A percentile compares a stretch with the other conserved stretches of the same genome.
phyloP scores from a whole-genome alignment of 202 grass and related monocot species.

The Setaria italica region DNA sequence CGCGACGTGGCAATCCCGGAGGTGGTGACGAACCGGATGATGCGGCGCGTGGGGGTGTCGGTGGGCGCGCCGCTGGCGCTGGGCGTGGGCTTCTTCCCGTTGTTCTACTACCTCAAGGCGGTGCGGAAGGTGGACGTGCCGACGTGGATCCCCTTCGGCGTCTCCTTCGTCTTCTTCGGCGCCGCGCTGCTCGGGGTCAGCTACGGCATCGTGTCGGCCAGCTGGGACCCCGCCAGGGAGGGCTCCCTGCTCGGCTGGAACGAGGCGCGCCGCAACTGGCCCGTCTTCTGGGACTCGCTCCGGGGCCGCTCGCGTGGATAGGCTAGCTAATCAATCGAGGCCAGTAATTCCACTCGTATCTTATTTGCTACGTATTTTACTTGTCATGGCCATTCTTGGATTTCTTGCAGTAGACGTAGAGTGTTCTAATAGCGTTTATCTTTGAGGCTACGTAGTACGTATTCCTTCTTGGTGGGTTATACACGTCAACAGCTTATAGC shows the following conservation, averaged over 20 bases:
- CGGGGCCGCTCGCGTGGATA: conserved; percentile 50
- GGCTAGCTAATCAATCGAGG: not conserved
- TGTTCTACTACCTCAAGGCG: conserved; percentile 93
- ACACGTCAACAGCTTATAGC: too few relatives aligned
- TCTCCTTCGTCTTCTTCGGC: conserved; percentile 97
- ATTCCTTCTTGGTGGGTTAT: too few relatives aligned
- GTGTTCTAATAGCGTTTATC: not conserved
- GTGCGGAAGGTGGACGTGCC: conserved; percentile 87
- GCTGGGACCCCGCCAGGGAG: conserved; percentile 86
- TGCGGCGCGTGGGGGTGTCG: conserved; percentile 72
- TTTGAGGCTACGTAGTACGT: not conserved
- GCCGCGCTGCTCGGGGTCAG: conserved; percentile 71
- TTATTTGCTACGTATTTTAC: not conserved
- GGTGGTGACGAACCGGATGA: conserved; percentile 93
- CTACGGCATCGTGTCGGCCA: conserved; percentile 96
- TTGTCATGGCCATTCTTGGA: not conserved
- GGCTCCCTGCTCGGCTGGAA: conserved; percentile 89
- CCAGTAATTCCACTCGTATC: not conserved
- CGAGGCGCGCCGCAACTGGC: conserved; percentile 91
- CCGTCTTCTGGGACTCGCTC: conserved; percentile 91
- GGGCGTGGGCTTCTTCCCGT: conserved; percentile 85
- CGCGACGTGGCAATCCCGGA: conserved; percentile 81
- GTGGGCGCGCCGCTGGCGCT: conserved; percentile 72
- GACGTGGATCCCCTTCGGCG: conserved; percentile 80
- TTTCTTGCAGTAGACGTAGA: not conserved